A percentile compares a stretch with the other conserved stretches of the same genome.
phyloP scores from a whole-genome alignment of 768 basidiomycete species.

The Auricularia cornea region DNA sequence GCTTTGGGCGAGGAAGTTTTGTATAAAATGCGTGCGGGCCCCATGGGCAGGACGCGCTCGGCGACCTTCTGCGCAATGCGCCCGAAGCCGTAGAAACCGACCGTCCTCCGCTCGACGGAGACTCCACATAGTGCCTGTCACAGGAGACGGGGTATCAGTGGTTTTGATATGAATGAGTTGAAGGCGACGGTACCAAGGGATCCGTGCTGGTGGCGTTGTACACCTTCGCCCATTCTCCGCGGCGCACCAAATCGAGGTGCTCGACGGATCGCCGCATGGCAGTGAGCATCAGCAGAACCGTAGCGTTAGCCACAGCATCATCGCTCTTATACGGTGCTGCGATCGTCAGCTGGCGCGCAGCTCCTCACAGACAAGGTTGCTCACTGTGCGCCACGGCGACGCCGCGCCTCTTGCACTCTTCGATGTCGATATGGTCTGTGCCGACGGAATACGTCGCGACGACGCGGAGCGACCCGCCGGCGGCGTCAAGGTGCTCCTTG shows the following conservation, averaged over 20 bases:
- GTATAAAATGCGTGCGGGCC: neutral
- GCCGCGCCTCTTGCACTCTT: neutral
- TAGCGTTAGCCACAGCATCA: neutral
- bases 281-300: neutral
- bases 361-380: neutral
- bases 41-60: neutral
- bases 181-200: neutral
- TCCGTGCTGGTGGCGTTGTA: neutral
- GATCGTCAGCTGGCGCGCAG: too few relatives aligned
- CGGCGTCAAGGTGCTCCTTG: neutral
- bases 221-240: neutral
- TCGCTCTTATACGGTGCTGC: neutral
- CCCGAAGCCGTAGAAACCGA: neutral
- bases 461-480: neutral
- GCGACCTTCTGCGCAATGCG: neutral
- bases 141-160: neutral
- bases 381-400: neutral
- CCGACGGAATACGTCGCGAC: slow-evolving; percentile 1
- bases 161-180: neutral
- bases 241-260: neutral
- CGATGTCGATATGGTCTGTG: neutral
- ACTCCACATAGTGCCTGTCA: neutral
- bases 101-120: neutral
- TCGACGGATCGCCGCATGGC: neutral
- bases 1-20: neutral